Conservation (phyloP, 306 rosid genomes). For the Dalbergia oliveri region DNA sequence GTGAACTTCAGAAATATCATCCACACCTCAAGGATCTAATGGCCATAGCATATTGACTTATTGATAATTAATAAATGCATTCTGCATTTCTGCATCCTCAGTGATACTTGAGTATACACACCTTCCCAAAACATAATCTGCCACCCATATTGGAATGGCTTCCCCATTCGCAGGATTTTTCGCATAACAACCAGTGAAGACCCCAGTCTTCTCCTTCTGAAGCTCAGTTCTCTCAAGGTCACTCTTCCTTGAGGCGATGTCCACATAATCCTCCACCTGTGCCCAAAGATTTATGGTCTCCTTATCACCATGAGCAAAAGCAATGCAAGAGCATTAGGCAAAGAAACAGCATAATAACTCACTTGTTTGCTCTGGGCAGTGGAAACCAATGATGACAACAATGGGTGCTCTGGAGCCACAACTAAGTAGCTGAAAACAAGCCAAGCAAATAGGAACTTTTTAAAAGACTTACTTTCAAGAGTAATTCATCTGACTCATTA, state of each 20-base stretch:
- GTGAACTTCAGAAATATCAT: constrained; percentile 20
- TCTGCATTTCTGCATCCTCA: constrained; percentile 38
- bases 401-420: constrained; percentile 90
- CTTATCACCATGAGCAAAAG: constrained; percentile 50
- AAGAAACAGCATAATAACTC: constrained; percentile 49
- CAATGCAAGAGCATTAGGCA: constrained; percentile 44
- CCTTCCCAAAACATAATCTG: constrained; percentile 98
- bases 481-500: constrained; percentile 36
- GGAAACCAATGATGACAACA: constrained; percentile 69
- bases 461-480: constrained; percentile 31
- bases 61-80: constrained; percentile 41
- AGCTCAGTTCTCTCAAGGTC: constrained; percentile 99
- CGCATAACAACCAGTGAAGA: constrained; percentile 90
- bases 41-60: constrained; percentile 5
- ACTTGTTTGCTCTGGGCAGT: constrained; percentile 70
- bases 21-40: constrained; percentile 31
- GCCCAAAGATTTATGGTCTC: constrained; percentile 51
- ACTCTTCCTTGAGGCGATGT: constrained; percentile 86
- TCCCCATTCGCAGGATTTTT: constrained; percentile 90
- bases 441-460: constrained; percentile 38
- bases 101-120: constrained; percentile 50
- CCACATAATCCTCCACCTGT: constrained; percentile 89
- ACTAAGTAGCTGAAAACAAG: constrained; percentile 80
- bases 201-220: constrained; percentile 96
- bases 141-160: constrained; percentile 94